Evolutionary conservation across 805 yeast species (phyloP).

Genomic region (Cyberlindnera suaveolens): DNA sequence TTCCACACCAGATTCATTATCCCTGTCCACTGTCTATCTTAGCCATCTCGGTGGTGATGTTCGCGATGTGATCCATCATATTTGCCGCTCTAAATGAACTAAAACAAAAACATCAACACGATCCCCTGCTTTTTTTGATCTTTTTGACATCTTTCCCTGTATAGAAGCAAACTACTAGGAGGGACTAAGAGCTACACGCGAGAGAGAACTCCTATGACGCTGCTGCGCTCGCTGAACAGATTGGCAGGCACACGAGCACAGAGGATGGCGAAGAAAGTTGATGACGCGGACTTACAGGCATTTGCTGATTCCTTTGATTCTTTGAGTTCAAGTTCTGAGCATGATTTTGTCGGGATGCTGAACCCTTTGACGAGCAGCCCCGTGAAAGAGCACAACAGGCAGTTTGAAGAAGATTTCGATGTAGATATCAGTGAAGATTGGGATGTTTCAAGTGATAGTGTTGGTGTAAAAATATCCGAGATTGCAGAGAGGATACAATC

Average conservation of each 20-base stretch:
- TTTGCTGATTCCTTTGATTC: constrained; percentile 14
- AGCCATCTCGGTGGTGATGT: neutral
- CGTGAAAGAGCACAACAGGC: constrained; percentile 7
- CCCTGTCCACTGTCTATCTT: neutral
- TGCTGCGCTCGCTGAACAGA: neutral
- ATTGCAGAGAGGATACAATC: too few species aligned
- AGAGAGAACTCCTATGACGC: neutral
- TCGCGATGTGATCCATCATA: neutral
- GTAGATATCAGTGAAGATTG: constrained; percentile 3
- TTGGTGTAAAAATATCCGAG: neutral
- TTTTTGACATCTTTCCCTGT: too few species aligned
- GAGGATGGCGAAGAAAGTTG: constrained; percentile 4
- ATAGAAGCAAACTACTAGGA: too few species aligned
- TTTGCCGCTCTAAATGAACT: too few species aligned
- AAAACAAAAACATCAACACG: neutral
- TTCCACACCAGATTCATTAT: constrained; percentile 15
- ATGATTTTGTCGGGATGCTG: neutral
- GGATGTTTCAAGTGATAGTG: neutral
- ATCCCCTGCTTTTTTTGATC: neutral
- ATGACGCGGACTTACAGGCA: constrained; percentile 17
- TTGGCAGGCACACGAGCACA: neutral
- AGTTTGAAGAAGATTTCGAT: constrained; percentile 18
- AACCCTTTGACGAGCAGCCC: constrained; percentile 2
- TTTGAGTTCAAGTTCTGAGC: constrained; percentile 1
- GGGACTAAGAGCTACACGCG: too few species aligned